Evolutionary conservation across 306 rosid genomes (phyloP).

Genomic region (Casuarina glauca): DNA sequence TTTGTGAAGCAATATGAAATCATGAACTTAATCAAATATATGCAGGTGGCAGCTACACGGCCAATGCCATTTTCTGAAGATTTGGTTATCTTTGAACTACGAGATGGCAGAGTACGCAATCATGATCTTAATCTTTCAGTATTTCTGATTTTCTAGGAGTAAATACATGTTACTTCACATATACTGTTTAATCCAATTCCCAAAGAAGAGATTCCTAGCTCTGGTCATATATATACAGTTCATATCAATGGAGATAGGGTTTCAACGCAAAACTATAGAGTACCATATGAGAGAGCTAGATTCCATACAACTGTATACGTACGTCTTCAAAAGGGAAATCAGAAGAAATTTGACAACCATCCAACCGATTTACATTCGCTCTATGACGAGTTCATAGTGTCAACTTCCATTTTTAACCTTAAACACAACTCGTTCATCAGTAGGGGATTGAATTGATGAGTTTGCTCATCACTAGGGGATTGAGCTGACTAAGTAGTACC

Average conservation of each 20-base stretch:
- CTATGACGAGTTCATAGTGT: too few relatives aligned
- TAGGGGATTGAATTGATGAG: too few relatives aligned
- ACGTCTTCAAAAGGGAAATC: too few relatives aligned
- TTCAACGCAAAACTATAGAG: neutral
- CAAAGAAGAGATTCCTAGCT: neutral
- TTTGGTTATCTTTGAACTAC: conserved; percentile 75
- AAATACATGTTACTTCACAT: conserved; percentile 7
- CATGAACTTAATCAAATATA: conserved; percentile 20
- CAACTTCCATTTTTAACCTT: too few relatives aligned
- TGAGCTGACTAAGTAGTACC: neutral
- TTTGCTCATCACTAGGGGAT: neutral
- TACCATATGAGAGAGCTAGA: neutral
- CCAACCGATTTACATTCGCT: too few relatives aligned
- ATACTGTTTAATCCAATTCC: neutral
- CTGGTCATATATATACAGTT: neutral
- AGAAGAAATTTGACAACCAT: too few relatives aligned
- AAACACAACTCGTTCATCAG: too few relatives aligned
- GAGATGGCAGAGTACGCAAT: conserved; percentile 86
- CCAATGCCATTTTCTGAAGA: conserved; percentile 79
- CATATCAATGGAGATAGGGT: neutral
- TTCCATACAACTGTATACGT: neutral
- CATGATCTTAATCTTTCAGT: conserved; percentile 6
- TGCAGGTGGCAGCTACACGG: conserved; percentile 76
- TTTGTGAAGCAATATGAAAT: conserved; percentile 16
- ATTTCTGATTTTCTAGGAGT: conserved; percentile 9